phyloP scores from a whole-genome alignment of 805 yeast genomes.

The Zygosaccharomyces gambellarensis region DNA sequence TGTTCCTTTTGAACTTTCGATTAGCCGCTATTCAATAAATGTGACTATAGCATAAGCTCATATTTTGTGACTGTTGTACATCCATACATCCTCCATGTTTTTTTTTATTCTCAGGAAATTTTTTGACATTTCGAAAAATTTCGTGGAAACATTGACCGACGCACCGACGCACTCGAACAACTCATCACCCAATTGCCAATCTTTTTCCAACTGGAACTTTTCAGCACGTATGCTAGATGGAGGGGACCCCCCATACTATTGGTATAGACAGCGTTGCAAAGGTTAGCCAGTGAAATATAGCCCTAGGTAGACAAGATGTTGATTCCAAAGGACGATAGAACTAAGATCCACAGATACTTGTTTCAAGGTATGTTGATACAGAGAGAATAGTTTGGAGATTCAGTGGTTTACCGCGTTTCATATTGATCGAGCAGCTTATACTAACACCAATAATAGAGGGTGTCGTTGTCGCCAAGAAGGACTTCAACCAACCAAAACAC shows the following conservation, averaged over 20 bases:
- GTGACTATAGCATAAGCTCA: not conserved
- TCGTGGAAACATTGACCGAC: not conserved
- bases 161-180: constrained; percentile 3
- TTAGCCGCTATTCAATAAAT: not conserved
- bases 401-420: not conserved
- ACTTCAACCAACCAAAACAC: constrained; percentile 95
- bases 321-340: constrained; percentile 99
- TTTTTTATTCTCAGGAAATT: not conserved
- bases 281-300: constrained; percentile 19
- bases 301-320: constrained; percentile 60
- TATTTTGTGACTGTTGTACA: constrained; percentile 1
- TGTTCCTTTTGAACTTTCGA: not conserved
- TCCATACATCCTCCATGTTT: not conserved
- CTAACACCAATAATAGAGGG: constrained; percentile 61
- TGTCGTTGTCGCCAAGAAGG: constrained; percentile 99
- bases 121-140: not conserved
- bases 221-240: not conserved
- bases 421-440: not conserved
- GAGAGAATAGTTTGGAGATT: not conserved
- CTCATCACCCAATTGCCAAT: constrained; percentile 4
- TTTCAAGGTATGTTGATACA: constrained; percentile 78
- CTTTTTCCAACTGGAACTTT: constrained; percentile 6
- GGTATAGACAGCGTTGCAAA: constrained; percentile 4
- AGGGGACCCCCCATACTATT: constrained; percentile 4
- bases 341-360: constrained; percentile 98